phyloP scores from a whole-genome alignment of 495 filamentous ascomycete genomes.

The Xylaria curta region DNA sequence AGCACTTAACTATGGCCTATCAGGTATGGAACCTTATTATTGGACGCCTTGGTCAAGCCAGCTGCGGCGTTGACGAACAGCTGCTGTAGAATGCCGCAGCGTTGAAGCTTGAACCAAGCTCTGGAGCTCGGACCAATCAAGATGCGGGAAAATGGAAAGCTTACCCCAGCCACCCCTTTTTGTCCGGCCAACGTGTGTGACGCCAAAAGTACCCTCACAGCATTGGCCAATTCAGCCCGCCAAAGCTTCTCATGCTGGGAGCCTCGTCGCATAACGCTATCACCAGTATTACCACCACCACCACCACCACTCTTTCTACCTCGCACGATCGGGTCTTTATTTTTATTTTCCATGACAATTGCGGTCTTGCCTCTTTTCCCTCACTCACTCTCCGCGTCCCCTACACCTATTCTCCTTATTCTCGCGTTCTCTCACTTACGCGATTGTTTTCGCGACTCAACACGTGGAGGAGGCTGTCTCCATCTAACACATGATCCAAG shows the following conservation, averaged over 20 bases:
- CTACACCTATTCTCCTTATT: neutral
- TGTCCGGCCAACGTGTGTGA: conserved; percentile 24
- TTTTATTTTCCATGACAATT: neutral
- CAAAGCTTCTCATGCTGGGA: conserved; percentile 5
- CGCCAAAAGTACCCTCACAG: neutral
- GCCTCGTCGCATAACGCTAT: neutral
- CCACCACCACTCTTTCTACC: neutral
- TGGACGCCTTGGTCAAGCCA: neutral
- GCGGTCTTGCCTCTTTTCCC: neutral
- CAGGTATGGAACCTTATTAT: neutral
- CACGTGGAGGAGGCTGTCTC: neutral
- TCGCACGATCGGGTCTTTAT: neutral
- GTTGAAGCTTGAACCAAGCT: neutral
- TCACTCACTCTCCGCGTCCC: neutral
- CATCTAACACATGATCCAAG: neutral
- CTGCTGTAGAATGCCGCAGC: neutral
- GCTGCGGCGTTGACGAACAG: neutral
- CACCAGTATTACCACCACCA: neutral
- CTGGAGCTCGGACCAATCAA: conserved; percentile 15
- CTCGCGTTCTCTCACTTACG: neutral
- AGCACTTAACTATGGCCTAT: neutral
- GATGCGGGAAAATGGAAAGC: neutral
- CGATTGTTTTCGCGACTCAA: neutral
- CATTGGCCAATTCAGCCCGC: conserved; percentile 23
- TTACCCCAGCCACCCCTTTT: conserved; percentile 17